Evolutionary conservation across 805 yeast species (phyloP), one percentile per base, ranked within the genome.

Genomic region (Saccharomycopsis capsularis): DNA sequence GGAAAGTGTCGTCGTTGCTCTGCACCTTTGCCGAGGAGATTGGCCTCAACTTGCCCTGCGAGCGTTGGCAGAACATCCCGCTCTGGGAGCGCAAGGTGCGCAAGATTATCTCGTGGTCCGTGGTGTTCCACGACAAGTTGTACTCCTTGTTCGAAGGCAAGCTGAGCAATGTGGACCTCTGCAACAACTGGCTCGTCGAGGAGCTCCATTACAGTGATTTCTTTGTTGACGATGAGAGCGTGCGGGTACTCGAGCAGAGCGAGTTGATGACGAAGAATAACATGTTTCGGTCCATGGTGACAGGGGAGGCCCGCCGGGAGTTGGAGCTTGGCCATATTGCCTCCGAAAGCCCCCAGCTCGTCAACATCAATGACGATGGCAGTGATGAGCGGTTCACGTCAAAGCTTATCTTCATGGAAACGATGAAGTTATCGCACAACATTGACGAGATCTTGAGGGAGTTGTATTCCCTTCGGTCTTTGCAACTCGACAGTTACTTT

Each of bases 81-180:
- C 41, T 47, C 7, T 60, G 65, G 65, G 65, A 62, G 46, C 45
- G 61, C n/a, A 56, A 58, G 34, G 45, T 59, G 9, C 48, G 64
- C 7, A 61, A 59, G 34, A 51, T 60, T 11, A 29, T 59, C 2
- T 35, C 62, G 0, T 60, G 65, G 63, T 49, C 57, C 4, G 54
- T 61, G 11, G 55, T 59, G 18, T 54, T 56, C 50, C 47, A 58
- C 50, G 67, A 63, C 47, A 59, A 60, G 48, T 52, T 60, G 38
- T 52, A 56, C 47, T 53, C 65, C 1, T 41, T 63, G 27, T 44
- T 61, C 43, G 64, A 61, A 43, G 57, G 57, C 25, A 55, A 58
- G 42, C 58, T 61, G 15, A 57, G 60, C 18, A 53, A 57, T 37
- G 59, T 61, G 0, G 43, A 41, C 27, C 40, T 50, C 24, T 50